Base-by-base conservation (phyloP, 768 basidiomycete species). In the Trichaptum fuscoviolaceum region DNA sequence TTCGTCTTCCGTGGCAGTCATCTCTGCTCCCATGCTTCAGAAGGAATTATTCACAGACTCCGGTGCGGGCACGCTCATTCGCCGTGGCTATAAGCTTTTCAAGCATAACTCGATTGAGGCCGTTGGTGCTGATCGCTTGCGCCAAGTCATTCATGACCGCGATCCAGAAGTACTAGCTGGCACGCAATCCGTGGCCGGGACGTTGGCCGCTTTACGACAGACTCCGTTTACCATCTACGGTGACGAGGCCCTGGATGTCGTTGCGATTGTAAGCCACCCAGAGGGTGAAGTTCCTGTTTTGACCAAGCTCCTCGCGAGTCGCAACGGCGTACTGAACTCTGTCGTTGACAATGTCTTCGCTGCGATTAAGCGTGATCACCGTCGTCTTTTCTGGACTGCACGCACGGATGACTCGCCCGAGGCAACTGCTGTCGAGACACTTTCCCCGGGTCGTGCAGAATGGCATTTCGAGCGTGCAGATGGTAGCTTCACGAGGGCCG, bases 391-490 rank as follows among this genome's bases (percentile, higher is more conserved):
- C 84, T 99, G 97, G 97, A 98, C 96, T n/a, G 90, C 94, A 0
- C 91, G 90, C 70, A 89, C 89, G 4, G 95, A 98, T 70, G 96
- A 99, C 75, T 96, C 99, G 79, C 96, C 97, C 78, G 88, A 96
- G 57, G 86, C 90, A 3, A 52, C 42, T 5, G 42, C 42, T 12
- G 42, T 52, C 2, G 42, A 52, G 42, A 52, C 42, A 20, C 42
- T 52, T 52, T 52, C 42, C 3, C 42, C 42, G 12, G 42, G 42
- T 52, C 42, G 42, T 12, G 42, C 42, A 12, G 42, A 52, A 52
- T 99, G 97, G 97, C 96, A 99, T 80, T 99, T 98, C 72, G 96
- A 99, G 81, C 88, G 95, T 65, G 95, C 97, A 0, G 96, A 99
- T 71, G 97, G 97, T 0, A 94, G 92, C 77, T 99, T 99, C 81